A percentile compares a stretch with the other conserved stretches of the same genome.
Conservation (phyloP, 2,329 filamentous ascomycete species). For the Pseudocercospora eumusae region DNA sequence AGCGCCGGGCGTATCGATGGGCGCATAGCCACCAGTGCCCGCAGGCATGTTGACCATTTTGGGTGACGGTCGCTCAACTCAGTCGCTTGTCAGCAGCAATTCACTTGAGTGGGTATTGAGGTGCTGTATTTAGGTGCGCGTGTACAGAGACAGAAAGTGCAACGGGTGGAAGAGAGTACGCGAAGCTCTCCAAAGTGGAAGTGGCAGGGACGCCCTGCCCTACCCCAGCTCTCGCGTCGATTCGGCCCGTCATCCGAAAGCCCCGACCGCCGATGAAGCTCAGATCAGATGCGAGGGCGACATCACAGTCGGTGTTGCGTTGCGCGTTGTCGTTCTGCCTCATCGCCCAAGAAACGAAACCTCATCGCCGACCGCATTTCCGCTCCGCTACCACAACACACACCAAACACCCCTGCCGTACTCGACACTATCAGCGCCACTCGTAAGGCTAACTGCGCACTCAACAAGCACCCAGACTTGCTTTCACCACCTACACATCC, state of each 20-base stretch:
- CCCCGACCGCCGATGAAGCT: not conserved
- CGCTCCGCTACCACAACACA: not conserved
- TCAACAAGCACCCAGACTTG: slow-evolving; percentile 8
- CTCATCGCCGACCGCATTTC: slow-evolving; percentile 1
- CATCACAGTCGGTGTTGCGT: slow-evolving; percentile 1
- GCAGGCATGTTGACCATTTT: slow-evolving; percentile 48
- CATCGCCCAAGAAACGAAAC: not conserved
- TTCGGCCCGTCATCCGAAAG: not conserved
- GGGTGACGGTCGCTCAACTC: not conserved
- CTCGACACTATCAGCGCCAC: not conserved
- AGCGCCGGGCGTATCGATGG: slow-evolving; percentile 55
- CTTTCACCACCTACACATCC: slow-evolving; percentile 21
- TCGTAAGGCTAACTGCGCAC: not conserved
- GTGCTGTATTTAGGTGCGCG: too few species aligned
- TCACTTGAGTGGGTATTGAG: not conserved
- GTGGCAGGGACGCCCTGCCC: not conserved
- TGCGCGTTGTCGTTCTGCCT: slow-evolving; percentile 25
- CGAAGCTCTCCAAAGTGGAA: slow-evolving; percentile 10
- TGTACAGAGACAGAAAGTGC: not conserved
- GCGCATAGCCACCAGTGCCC: slow-evolving; percentile 42
- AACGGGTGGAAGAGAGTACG: not conserved
- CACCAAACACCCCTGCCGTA: not conserved
- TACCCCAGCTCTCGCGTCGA: not conserved
- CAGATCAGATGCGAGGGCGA: not conserved
- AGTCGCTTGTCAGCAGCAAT: not conserved